Evolutionary conservation across 2,329 filamentous ascomycete genomes (phyloP).

Genomic region (Botrytis paeoniae): DNA sequence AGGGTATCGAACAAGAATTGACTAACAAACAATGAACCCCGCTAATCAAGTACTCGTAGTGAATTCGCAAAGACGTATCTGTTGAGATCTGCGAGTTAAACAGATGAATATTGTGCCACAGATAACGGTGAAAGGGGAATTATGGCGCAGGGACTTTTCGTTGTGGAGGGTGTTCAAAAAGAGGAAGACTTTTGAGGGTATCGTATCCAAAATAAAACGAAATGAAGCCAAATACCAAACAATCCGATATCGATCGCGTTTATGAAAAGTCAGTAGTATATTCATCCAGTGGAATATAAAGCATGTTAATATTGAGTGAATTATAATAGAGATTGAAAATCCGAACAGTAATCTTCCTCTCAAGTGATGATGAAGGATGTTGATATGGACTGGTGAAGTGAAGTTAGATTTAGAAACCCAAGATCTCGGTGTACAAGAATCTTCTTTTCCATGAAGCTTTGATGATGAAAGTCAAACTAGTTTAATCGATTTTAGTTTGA

Average conservation of each 20-base stretch:
- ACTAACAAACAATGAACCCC: neutral
- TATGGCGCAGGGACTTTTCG: slow-evolving; percentile 15
- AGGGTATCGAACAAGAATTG: neutral
- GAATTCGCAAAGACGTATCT: neutral
- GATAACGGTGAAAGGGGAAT: neutral
- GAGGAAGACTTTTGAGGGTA: neutral
- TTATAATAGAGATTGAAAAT: neutral
- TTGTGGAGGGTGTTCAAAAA: neutral
- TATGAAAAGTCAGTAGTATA: neutral
- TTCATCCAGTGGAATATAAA: neutral
- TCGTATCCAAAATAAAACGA: neutral
- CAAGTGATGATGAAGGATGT: neutral
- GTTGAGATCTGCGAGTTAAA: neutral
- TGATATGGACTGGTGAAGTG: neutral
- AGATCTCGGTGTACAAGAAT: slow-evolving; percentile 12
- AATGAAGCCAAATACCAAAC: neutral
- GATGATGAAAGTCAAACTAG: slow-evolving; percentile 12
- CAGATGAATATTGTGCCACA: slow-evolving; percentile 1
- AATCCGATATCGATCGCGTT: neutral
- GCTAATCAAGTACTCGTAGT: neutral
- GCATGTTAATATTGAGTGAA: neutral
- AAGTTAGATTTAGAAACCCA: neutral
- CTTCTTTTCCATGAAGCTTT: slow-evolving; percentile 17
- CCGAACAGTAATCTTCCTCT: neutral
- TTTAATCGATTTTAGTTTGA: neutral